A percentile compares a stretch with the other conserved stretches of the same genome.
Conservation (phyloP, 1,284 basidiomycete species). For the Cystobasidium pallidum region DNA sequence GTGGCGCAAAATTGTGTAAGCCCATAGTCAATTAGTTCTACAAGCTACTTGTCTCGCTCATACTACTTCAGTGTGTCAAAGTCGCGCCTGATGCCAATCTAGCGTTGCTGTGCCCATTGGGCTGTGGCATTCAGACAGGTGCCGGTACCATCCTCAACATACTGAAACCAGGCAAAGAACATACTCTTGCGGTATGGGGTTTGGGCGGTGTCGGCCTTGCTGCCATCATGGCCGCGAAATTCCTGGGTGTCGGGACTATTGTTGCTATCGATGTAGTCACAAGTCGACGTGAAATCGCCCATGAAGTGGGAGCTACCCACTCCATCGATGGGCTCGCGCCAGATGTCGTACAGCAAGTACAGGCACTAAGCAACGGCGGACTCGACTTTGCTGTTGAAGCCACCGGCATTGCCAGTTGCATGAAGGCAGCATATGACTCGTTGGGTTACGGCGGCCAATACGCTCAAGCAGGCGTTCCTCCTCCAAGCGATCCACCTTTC, state of each 20-base stretch:
- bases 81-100: too few species aligned
- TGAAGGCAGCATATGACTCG: not conserved
- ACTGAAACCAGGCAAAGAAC: not conserved
- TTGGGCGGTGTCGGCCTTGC: not conserved
- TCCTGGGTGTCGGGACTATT: not conserved
- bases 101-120: too few species aligned
- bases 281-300: not conserved
- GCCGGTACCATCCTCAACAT: not conserved
- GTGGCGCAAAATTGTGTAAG: too few species aligned
- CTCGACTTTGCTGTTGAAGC: not conserved
- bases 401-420: not conserved
- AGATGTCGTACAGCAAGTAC: not conserved
- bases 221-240: not conserved
- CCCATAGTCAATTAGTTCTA: too few species aligned
- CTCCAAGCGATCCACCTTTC: too few species aligned
- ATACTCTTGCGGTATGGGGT: not conserved
- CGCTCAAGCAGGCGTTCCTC: slow-evolving; percentile 13
- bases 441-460: not conserved
- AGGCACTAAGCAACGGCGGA: not conserved
- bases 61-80: too few species aligned
- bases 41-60: too few species aligned
- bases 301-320: not conserved
- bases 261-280: not conserved
- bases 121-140: not conserved
- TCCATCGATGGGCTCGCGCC: not conserved